Percentiles rank a stretch among this genome's conserved stretches.
These are phyloP conservation scores for Olyra latifolia DNA, from an alignment of 176 grass and related monocot genomes.

Conservation along the genomic window DNA sequence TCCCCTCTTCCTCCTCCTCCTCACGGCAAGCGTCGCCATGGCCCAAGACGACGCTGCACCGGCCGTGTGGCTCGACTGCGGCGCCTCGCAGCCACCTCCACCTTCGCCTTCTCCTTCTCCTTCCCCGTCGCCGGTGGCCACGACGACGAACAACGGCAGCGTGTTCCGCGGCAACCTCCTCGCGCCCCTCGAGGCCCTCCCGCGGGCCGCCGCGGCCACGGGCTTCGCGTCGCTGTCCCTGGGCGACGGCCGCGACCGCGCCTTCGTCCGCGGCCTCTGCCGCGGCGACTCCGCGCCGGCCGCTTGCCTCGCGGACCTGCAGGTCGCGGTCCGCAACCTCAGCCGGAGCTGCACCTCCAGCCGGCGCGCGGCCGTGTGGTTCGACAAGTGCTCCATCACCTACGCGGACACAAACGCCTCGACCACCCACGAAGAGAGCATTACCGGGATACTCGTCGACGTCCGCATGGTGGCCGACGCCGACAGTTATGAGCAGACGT, in stretches of 20 bases:
- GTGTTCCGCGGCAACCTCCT: conserved; percentile 17
- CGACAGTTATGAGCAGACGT: conserved; percentile 1
- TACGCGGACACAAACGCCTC: conserved; percentile 42
- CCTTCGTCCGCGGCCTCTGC: conserved; percentile 42
- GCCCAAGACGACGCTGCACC: background rate
- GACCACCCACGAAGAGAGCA: background rate
- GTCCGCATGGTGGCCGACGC: background rate
- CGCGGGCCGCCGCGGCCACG: conserved; percentile 8
- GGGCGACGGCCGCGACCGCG: conserved; percentile 15
- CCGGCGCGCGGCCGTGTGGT: conserved; percentile 26
- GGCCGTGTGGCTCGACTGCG: background rate
- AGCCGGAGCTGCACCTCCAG: conserved; percentile 3
- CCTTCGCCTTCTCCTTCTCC: background rate
- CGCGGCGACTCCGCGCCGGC: background rate
- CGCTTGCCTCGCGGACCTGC: conserved; percentile 34
- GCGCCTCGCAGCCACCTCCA: background rate
- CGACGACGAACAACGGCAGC: background rate
- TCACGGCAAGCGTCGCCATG: background rate
- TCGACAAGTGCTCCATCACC: conserved; percentile 23
- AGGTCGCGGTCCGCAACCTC: conserved; percentile 2
- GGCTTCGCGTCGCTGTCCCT: conserved; percentile 32
- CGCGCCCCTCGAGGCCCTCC: conserved; percentile 12
- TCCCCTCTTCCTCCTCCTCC: background rate
- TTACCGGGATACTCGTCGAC: background rate
- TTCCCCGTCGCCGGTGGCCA: background rate